Evolutionary conservation across 768 basidiomycete genomes (phyloP).

Genomic region (Mycena galopus): DNA sequence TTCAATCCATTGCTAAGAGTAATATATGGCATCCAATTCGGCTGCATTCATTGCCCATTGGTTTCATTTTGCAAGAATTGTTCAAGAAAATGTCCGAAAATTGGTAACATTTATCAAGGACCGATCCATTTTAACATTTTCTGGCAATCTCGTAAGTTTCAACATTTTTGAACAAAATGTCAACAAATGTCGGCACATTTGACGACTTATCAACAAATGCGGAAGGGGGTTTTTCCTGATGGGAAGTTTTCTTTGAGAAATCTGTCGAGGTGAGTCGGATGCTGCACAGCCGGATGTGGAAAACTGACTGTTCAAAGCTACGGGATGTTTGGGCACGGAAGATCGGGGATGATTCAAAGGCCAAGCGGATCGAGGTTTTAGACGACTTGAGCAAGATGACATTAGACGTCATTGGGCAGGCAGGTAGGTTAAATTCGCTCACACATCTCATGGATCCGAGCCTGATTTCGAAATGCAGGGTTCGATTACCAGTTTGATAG

Average conservation of each 20-base stretch:
- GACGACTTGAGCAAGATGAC: slow-evolving; percentile 24
- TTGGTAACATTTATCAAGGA: too few relatives aligned
- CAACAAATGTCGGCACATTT: too few relatives aligned
- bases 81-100: too few relatives aligned
- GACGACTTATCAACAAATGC: too few relatives aligned
- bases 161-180: too few relatives aligned
- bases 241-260: slow-evolving; percentile 52
- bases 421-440: background rate
- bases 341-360: background rate
- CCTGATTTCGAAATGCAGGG: background rate
- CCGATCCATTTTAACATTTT: too few relatives aligned
- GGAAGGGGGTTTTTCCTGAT: too few relatives aligned
- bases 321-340: slow-evolving; percentile 14
- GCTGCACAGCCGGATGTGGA: background rate
- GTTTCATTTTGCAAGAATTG: too few relatives aligned
- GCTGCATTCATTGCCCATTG: too few relatives aligned
- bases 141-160: too few relatives aligned
- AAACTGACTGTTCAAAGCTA: background rate
- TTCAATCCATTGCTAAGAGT: too few relatives aligned
- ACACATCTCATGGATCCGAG: background rate
- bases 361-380: slow-evolving; percentile 17
- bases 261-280: slow-evolving; percentile 42
- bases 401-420: slow-evolving; percentile 28
- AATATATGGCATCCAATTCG: too few relatives aligned
- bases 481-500: slow-evolving; percentile 27